Evolutionary conservation across 352 stramenopile genomes (phyloP), one percentile per base, ranked within the genome.

Genomic region (Phytopythium ostracodes): DNA sequence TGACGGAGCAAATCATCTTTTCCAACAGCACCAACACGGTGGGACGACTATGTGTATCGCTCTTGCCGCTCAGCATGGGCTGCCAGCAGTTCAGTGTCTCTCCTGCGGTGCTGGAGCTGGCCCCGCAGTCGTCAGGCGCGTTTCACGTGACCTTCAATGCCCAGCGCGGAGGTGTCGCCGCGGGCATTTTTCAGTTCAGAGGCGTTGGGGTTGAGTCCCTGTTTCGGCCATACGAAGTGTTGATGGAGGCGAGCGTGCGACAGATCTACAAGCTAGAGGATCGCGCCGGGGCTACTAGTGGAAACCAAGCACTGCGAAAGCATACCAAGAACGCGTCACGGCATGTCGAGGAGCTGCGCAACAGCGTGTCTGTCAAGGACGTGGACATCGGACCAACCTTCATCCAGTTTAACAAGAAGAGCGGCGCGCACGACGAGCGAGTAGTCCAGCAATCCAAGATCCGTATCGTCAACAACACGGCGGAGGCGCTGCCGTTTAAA

Each of bases 111-210:
- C 60, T 96, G 46, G 87, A 96, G 60, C 59, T 94, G 12, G 68
- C 66, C 27, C 83, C 84, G 11, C 68, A 78, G 35, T 73, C 70
- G 1, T 90, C 82, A 20, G 81, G 70, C 64, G 71, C 80, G 24
- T 96, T 96, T 54, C 47, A 76, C 38, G 68, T 96, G 12, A 91
- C 73, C 0, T 91, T 96, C 46, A 70, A 71, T 22, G 87, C 87
- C 11, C 70, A 64, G 24, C 72, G 77, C 15, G 60, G 72, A 10
- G 87, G 87, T 20, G 83, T 86, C 33, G 81, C 88, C 10, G 81
- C 87, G 0, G 87, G 83, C 0, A 90, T 96, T n/a, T 93, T 96
- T 43, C 87, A 96, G 66, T 96, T 96, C 49, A 73, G 87, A 61
- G 86, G 77, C 27, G 76, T 96, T 33, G 84, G 81, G 1, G 54